A percentile compares a stretch with the other conserved stretches of the same genome.
These are phyloP conservation scores for Euphrasia confusa DNA, from an alignment of 257 asterid species.

Conservation along the genomic window DNA sequence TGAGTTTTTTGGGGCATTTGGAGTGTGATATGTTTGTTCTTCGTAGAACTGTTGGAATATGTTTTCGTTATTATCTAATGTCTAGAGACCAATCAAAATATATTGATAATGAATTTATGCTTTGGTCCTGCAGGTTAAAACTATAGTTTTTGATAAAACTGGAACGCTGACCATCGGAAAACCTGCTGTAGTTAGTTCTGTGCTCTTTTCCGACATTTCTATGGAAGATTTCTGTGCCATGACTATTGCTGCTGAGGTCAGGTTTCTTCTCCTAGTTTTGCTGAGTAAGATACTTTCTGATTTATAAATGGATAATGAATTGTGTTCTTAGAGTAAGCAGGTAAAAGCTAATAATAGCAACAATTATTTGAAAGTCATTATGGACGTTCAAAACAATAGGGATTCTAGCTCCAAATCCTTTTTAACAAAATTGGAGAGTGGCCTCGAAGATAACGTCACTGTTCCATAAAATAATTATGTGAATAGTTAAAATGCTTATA, in stretches of 20 bases:
- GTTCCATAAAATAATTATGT: neutral
- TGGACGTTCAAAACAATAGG: slow-evolving; percentile 1
- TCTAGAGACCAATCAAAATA: slow-evolving; percentile 9
- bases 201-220: slow-evolving; percentile 59
- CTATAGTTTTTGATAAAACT: slow-evolving; percentile 83
- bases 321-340: slow-evolving; percentile 11
- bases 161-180: slow-evolving; percentile 89
- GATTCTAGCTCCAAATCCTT: slow-evolving; percentile 1
- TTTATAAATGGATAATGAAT: slow-evolving; percentile 3
- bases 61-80: slow-evolving; percentile 9
- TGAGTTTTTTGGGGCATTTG: slow-evolving; percentile 8
- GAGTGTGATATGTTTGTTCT: slow-evolving; percentile 6
- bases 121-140: slow-evolving; percentile 58
- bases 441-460: neutral
- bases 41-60: slow-evolving; percentile 12
- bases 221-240: slow-evolving; percentile 78
- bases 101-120: slow-evolving; percentile 10
- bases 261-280: slow-evolving; percentile 23
- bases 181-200: slow-evolving; percentile 85
- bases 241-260: slow-evolving; percentile 92
- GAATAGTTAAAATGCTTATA: slow-evolving; percentile 3
- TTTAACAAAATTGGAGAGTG: neutral
- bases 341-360: neutral
- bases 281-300: slow-evolving; percentile 7
- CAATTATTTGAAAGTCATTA: neutral